Evolutionary conservation across 202 grass and related monocot genomes (phyloP).

Genomic region (Dendrocalamus latiflorus): DNA sequence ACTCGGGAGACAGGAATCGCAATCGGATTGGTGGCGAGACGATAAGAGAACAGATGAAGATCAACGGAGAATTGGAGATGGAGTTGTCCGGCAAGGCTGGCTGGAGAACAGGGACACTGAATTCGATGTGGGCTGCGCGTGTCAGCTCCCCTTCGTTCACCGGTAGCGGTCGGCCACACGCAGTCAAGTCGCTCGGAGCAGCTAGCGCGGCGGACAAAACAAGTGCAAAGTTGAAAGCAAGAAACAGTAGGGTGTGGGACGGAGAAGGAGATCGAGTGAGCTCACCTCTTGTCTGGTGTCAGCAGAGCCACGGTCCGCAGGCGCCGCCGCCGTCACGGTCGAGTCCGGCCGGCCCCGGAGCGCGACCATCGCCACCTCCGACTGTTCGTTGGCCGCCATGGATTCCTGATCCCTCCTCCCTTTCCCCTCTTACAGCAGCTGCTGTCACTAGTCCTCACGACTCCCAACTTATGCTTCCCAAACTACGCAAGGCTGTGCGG

Average conservation of each 20-base stretch:
- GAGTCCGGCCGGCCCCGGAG: not conserved
- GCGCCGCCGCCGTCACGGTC: not conserved
- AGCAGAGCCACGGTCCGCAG: not conserved
- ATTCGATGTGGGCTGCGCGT: too few species aligned
- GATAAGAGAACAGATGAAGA: too few species aligned
- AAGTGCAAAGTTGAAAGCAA: not conserved
- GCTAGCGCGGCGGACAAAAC: not conserved
- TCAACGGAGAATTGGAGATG: too few species aligned
- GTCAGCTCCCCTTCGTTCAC: not conserved
- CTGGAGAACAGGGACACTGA: too few species aligned
- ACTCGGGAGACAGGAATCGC: too few species aligned
- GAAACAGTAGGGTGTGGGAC: not conserved
- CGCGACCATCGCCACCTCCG: conserved; percentile 18
- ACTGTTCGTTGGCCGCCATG: not conserved
- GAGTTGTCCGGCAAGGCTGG: too few species aligned
- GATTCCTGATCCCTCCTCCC: not conserved
- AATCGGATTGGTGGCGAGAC: too few species aligned
- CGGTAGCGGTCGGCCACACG: not conserved
- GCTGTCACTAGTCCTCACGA: not conserved
- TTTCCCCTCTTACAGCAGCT: not conserved
- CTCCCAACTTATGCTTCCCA: too few species aligned
- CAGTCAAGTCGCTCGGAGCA: not conserved
- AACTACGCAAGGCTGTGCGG: not conserved
- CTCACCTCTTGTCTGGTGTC: conserved; percentile 16
- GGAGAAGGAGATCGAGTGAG: not conserved